A percentile compares a stretch with the other conserved stretches of the same genome.
Conservation (phyloP, 768 basidiomycete species). For the Rhodotorula paludigena region DNA sequence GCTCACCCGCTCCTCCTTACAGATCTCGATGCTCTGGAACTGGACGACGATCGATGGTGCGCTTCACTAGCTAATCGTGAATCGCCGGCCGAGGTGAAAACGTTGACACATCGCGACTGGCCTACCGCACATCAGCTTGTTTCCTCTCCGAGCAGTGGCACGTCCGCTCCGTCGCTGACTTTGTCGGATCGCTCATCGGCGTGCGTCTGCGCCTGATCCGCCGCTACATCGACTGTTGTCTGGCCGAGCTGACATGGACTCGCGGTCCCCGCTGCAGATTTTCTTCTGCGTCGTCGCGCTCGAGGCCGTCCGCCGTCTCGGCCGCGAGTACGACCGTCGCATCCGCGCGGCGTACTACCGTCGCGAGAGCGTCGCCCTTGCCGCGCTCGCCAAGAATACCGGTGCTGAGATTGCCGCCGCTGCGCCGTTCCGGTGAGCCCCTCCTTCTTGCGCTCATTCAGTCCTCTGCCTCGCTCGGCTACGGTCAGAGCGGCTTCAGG, state of each 20-base stretch:
- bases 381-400: slow-evolving; percentile 10
- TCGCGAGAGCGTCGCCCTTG: slow-evolving; percentile 8
- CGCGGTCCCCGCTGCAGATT: neutral
- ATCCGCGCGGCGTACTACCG: slow-evolving; percentile 36
- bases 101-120: neutral
- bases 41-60: slow-evolving; percentile 43
- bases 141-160: slow-evolving; percentile 47
- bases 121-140: slow-evolving; percentile 34
- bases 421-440: slow-evolving; percentile 27
- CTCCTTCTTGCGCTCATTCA: too few species aligned
- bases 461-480: too few species aligned
- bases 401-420: neutral
- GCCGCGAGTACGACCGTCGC: slow-evolving; percentile 45
- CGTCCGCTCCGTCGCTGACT: slow-evolving; percentile 41
- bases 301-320: neutral
- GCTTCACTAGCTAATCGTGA: too few species aligned
- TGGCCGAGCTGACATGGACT: too few species aligned
- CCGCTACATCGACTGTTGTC: too few species aligned
- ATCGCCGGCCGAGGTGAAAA: neutral
- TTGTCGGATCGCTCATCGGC: slow-evolving; percentile 46
- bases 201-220: slow-evolving; percentile 7
- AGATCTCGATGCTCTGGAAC: slow-evolving; percentile 46
- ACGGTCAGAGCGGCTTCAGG: too few species aligned
- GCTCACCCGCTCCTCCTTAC: neutral
- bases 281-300: neutral